phyloP scores from a whole-genome alignment of 768 basidiomycete genomes.

The Cantharellus cinnabarinus region DNA sequence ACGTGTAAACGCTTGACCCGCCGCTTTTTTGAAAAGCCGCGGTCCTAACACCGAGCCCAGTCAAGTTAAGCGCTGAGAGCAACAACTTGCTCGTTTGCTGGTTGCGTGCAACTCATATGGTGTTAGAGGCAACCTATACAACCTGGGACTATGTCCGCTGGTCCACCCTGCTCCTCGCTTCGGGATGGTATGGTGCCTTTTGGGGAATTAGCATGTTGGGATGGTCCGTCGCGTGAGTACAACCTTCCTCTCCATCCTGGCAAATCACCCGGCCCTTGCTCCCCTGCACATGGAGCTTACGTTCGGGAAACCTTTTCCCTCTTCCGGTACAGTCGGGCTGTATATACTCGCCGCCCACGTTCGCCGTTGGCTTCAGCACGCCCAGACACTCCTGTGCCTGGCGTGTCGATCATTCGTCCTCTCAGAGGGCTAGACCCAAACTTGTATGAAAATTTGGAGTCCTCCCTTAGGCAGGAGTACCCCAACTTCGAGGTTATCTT shows the following conservation, averaged over 20 bases:
- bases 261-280: background rate
- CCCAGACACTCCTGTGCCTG: slow-evolving; percentile 33
- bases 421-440: slow-evolving; percentile 90
- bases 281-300: background rate
- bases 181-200: slow-evolving; percentile 39
- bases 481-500: slow-evolving; percentile 81
- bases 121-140: background rate
- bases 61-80: no score
- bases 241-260: slow-evolving; percentile 12
- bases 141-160: background rate
- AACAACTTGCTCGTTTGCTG: no score
- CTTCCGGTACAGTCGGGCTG: background rate
- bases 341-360: slow-evolving; percentile 48
- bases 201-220: slow-evolving; percentile 53
- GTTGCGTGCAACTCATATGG: no score
- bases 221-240: slow-evolving; percentile 44
- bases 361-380: slow-evolving; percentile 36
- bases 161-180: slow-evolving; percentile 15
- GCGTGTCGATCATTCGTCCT: slow-evolving; percentile 85
- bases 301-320: background rate
- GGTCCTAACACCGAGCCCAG: no score
- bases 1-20: no score
- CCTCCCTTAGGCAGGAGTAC: slow-evolving; percentile 81
- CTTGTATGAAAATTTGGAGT: slow-evolving; percentile 88
- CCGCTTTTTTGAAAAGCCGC: no score